phyloP scores from a whole-genome alignment of 2,329 filamentous ascomycete species.

The Thielaviopsis musarum region DNA sequence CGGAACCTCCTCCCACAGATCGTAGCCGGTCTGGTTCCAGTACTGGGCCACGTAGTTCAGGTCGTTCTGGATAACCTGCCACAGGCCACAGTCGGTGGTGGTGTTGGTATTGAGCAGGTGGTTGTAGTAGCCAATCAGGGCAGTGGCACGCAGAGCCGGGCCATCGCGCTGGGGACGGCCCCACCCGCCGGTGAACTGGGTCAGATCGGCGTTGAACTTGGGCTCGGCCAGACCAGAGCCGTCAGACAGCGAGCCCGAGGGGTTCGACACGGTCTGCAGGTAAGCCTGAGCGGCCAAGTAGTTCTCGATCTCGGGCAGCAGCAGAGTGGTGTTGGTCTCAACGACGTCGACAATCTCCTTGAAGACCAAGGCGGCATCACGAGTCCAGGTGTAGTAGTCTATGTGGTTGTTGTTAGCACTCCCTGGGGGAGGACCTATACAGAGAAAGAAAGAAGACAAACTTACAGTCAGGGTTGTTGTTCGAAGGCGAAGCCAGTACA shows the following conservation, averaged over 20 bases:
- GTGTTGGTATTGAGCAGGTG: conserved; percentile 54
- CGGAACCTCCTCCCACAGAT: conserved; percentile 70
- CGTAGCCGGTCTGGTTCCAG: conserved; percentile 51
- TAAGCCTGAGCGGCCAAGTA: conserved; percentile 51
- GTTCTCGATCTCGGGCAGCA: conserved; percentile 46
- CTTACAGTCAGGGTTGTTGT: conserved; percentile 37
- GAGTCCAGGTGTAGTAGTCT: conserved; percentile 69
- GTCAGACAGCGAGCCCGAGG: conserved; percentile 40
- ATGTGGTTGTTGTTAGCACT: background rate
- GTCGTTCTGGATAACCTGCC: conserved; percentile 63
- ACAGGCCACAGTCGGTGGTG: conserved; percentile 34
- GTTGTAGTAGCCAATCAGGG: conserved; percentile 54
- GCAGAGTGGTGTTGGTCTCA: conserved; percentile 31
- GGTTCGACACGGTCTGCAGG: conserved; percentile 51
- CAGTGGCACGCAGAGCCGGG: conserved; percentile 57
- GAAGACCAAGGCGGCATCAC: conserved; percentile 55
- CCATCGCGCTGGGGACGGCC: conserved; percentile 66
- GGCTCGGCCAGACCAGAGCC: conserved; percentile 49
- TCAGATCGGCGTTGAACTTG: conserved; percentile 52
- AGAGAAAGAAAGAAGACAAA: conserved; percentile 2
- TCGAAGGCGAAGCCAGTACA: conserved; percentile 41
- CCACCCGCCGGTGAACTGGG: conserved; percentile 51
- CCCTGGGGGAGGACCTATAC: background rate
- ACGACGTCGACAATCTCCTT: conserved; percentile 50
- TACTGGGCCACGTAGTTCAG: conserved; percentile 59